Base-by-base conservation (phyloP, 129 eudicot genomes). In the Centrapalus pauciflorus region DNA sequence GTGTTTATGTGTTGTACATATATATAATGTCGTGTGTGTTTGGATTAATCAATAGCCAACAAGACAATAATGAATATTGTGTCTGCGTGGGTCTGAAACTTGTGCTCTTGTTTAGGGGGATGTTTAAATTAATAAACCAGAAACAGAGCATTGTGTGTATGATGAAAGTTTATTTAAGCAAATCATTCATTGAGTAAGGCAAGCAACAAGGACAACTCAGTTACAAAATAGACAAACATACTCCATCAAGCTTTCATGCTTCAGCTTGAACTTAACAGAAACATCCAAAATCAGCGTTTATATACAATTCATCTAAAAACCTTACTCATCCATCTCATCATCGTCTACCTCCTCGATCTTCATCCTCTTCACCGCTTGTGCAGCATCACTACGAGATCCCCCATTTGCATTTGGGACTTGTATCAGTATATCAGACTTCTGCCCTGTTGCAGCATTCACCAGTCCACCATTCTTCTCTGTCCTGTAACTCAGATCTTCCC, bases 341-440 rank as follows among this genome's bases (percentile, higher is more conserved):
- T 84, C 95, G 2, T 67, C 91, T 2, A 89, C 74, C 50, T 88
- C 98, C 58, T 88, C 87, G 0, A 93, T 93, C 79, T 66, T 89
- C 85, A 93, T 86, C 83, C 80, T 89, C 86, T 93, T 93, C 59
- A 87, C 99, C 3, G 98, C 95, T 17, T 88, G 87, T 19, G 90
- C 83, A 41, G 95, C 91, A 64, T 86, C 88, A 28, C 43, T 67
- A 0, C 74, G 72, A 17, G 19, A 28, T 20, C 62, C 74, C 0
- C 48, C 38, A 45, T 33, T 64, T 24, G 79, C 84, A 35, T 65
- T 81, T 0, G 93, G 90, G 0, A 93, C 63, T 29, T 89, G 80
- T 7, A 93, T 86, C 57, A 93, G 61, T 21, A 93, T 84, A 46
- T 89, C 99, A 0, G 95, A 81, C 40, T 85, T 94, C 77, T 82